Evolutionary conservation across 1,284 basidiomycete species (phyloP), one percentile per base, ranked within the genome.

Genomic region (Cerrena zonata): DNA sequence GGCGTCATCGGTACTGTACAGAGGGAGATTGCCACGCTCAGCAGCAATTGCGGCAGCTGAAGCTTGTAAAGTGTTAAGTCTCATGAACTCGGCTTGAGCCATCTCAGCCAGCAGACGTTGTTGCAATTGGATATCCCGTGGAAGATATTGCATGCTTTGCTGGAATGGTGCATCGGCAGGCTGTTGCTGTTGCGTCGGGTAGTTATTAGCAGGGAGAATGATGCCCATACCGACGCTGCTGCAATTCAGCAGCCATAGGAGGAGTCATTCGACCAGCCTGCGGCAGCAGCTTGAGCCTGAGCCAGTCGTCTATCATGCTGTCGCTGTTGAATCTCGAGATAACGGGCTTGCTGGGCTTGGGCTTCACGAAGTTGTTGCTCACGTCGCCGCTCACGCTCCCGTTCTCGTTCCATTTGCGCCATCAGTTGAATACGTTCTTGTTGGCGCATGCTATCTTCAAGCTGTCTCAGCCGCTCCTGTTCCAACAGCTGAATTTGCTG

Each of bases 61-160:
- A 18, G 76, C 77, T 53, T 83, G 80, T 65, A 84, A 71, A 48
- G 80, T 82, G 46, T 76, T 76, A 52, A 84, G 62, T n/a, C n/a
- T n/a, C n/a, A n/a, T n/a, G 50, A 85, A 81, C 56, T 87, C 84
- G 3, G 71, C 77, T 53, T 86, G 84, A 0, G 82, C 80, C 67
- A 86, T 76, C 65, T 89, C 85, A 1, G 82, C 79, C 18, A 89
- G 67, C 19, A 88, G 68, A 4, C 84, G 75, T 58, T 89, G 86
- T 62, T 88, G 85, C 61, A 86, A 64, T 58, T 87, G 85, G 22
- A 82, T 75, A 58, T 78, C 82, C 57, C 83, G 82, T 15, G 79
- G 76, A 4, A 77, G 61, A 54, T 74, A 75, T 39, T 73, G 73
- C 47, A 76, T 57, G 42, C 69, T 75, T 57, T 80, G 78, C 51